Conservation (phyloP, 2,329 filamentous ascomycete genomes). For the Epichloe typhina region DNA sequence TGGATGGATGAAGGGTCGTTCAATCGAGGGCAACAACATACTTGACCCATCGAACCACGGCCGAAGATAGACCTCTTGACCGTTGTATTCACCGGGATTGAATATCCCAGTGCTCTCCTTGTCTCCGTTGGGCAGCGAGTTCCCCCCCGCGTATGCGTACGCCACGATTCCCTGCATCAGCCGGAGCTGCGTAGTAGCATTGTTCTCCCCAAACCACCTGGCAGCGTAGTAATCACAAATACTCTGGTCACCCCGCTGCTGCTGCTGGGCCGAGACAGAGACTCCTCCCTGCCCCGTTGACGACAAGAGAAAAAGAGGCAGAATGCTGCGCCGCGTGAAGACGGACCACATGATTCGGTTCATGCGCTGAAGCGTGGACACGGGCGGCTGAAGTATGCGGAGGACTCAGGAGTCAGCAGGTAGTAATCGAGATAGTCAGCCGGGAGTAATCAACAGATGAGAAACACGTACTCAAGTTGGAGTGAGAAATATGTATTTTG, state of each 20-base stretch:
- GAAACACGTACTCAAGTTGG: neutral
- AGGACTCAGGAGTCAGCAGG: neutral
- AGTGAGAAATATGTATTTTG: neutral
- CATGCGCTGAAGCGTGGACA: neutral
- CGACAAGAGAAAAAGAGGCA: neutral
- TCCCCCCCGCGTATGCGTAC: constrained; percentile 16
- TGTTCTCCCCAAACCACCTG: constrained; percentile 12
- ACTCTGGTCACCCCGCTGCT: constrained; percentile 5
- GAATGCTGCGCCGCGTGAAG: neutral
- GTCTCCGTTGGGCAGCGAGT: constrained; percentile 7
- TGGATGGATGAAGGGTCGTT: neutral
- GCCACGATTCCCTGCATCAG: constrained; percentile 18
- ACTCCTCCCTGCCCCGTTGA: neutral
- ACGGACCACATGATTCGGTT: neutral
- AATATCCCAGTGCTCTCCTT: constrained; percentile 16
- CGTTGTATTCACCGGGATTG: constrained; percentile 13
- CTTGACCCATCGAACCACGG: constrained; percentile 20
- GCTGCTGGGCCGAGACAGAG: neutral
- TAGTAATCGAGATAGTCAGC: neutral
- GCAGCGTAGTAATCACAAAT: constrained; percentile 20
- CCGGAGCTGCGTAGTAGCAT: constrained; percentile 13
- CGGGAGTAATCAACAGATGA: neutral
- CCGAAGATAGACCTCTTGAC: constrained; percentile 12
- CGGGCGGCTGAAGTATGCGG: neutral
- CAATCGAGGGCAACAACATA: constrained; percentile 2